Conservation (phyloP, 2,329 filamentous ascomycete species). For the Neopestalotiopsis clavispora region DNA sequence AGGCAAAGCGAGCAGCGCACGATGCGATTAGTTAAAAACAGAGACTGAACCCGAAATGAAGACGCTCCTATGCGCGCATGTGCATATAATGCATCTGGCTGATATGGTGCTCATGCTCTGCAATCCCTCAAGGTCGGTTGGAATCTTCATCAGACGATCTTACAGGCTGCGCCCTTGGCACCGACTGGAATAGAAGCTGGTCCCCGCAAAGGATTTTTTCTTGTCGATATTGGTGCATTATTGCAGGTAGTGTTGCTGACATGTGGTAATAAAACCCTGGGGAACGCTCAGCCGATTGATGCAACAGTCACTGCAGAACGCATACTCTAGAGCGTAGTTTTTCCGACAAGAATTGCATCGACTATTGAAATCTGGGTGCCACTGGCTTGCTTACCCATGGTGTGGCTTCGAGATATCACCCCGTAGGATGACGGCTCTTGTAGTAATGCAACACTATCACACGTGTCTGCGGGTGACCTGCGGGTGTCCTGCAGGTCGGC, state of each 20-base stretch:
- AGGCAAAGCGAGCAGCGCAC: neutral
- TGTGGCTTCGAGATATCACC: neutral
- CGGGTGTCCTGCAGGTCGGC: neutral
- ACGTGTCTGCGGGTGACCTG: neutral
- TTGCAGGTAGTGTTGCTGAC: neutral
- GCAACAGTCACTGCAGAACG: neutral
- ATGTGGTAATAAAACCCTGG: neutral
- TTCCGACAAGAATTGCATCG: neutral
- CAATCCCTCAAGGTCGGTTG: neutral
- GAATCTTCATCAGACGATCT: neutral
- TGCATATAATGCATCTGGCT: neutral
- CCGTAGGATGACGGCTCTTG: neutral
- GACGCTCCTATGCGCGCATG: neutral
- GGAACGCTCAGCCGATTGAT: neutral
- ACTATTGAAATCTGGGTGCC: neutral
- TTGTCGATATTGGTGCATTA: neutral
- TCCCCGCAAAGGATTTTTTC: neutral
- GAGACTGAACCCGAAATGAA: neutral
- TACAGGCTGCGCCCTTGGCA: neutral
- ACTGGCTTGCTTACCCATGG: neutral
- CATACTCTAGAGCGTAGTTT: neutral
- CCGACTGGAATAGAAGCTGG: neutral
- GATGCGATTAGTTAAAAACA: neutral
- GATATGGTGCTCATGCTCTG: neutral
- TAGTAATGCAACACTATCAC: neutral